phyloP scores from a whole-genome alignment of 2,329 filamentous ascomycete genomes.

The Claviceps sp. region DNA sequence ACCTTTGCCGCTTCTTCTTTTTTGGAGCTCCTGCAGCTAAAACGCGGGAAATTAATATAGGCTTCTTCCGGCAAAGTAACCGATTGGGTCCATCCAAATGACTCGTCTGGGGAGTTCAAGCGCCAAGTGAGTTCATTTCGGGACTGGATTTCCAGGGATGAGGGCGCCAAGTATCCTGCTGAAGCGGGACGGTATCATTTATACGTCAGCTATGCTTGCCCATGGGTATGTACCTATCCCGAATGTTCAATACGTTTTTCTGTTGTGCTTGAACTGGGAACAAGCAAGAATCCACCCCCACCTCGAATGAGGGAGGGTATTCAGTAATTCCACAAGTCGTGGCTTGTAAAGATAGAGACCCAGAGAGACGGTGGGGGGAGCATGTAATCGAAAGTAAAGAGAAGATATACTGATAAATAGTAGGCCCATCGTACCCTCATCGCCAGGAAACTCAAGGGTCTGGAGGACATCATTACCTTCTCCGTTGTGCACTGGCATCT shows the following conservation, averaged over 20 bases:
- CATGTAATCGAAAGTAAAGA: background rate
- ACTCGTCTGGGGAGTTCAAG: conserved; percentile 85
- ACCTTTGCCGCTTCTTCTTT: background rate
- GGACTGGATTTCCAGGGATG: conserved; percentile 59
- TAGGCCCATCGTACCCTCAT: conserved; percentile 74
- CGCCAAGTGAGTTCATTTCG: conserved; percentile 74
- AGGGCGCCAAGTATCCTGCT: conserved; percentile 62
- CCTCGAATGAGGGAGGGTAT: too few relatives aligned
- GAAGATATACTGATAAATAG: background rate
- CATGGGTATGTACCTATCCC: conserved; percentile 48
- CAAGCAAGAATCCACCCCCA: too few relatives aligned
- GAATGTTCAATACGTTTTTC: too few relatives aligned
- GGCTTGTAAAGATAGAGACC: too few relatives aligned
- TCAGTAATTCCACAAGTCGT: too few relatives aligned
- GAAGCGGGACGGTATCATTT: conserved; percentile 90
- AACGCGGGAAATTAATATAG: conserved; percentile 1
- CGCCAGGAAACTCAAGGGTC: conserved; percentile 76
- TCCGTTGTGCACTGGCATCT: conserved; percentile 93
- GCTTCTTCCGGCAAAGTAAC: conserved; percentile 34
- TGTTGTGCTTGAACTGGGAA: too few relatives aligned
- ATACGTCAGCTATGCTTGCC: conserved; percentile 88
- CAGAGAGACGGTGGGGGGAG: too few relatives aligned
- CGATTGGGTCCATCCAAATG: conserved; percentile 66
- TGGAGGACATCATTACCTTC: conserved; percentile 68
- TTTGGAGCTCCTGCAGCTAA: background rate